These are phyloP conservation scores for Spinacia oleracea DNA, from an alignment of 179 eudicot species.

Conservation along the genomic window DNA sequence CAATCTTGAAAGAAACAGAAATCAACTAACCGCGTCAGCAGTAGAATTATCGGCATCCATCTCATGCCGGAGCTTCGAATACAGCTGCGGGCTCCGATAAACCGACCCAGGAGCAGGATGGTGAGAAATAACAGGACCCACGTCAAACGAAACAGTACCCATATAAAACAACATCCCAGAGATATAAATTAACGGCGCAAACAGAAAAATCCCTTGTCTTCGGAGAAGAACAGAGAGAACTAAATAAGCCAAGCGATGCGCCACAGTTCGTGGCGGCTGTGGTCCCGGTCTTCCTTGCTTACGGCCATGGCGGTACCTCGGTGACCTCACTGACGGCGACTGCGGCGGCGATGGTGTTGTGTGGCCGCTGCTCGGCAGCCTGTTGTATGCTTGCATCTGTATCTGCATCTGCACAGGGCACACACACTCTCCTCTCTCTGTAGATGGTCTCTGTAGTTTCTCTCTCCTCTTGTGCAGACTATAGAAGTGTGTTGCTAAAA, in stretches of 20 bases:
- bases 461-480: too few relatives aligned
- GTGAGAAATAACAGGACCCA: constrained; percentile 60
- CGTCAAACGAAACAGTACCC: constrained; percentile 88
- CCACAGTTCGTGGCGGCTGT: constrained; percentile 38
- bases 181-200: constrained; percentile 83
- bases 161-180: constrained; percentile 83
- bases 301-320: constrained; percentile 52
- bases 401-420: background rate
- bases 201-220: constrained; percentile 80
- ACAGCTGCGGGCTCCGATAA: constrained; percentile 81
- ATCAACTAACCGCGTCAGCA: constrained; percentile 68
- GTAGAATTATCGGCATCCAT: constrained; percentile 84
- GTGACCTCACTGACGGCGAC: constrained; percentile 66
- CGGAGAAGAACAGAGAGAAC: constrained; percentile 73
- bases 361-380: constrained; percentile 74
- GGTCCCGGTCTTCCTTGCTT: constrained; percentile 35
- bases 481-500: too few relatives aligned
- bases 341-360: constrained; percentile 70
- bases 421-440: too few relatives aligned
- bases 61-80: constrained; percentile 65
- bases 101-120: constrained; percentile 70
- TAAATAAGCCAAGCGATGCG: constrained; percentile 66
- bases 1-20: background rate
- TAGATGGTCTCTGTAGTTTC: too few relatives aligned
- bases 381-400: constrained; percentile 65